These are phyloP conservation scores for Ciborinia camelliae DNA, from an alignment of 2,329 filamentous ascomycete species.

Conservation along the genomic window DNA sequence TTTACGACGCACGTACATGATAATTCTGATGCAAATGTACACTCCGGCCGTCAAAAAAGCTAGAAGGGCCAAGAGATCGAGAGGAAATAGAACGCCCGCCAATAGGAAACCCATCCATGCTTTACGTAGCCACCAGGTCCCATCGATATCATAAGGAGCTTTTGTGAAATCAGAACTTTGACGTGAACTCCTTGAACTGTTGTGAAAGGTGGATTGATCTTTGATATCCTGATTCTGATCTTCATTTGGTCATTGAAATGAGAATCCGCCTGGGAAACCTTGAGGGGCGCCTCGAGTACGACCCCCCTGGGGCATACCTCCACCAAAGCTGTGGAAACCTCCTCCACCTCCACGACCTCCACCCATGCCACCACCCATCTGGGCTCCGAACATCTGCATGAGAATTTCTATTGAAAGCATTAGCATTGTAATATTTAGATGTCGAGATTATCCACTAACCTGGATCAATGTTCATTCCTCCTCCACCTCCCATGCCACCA, in stretches of 20 bases:
- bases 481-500: conserved; percentile 54
- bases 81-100: conserved; percentile 34
- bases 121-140: conserved; percentile 30
- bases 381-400: conserved; percentile 39
- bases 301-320: conserved; percentile 46
- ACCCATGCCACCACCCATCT: conserved; percentile 43
- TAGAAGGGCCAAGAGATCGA: conserved; percentile 34
- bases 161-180: conserved; percentile 16
- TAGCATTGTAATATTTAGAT: neutral
- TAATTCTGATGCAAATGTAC: conserved; percentile 32
- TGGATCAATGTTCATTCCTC: conserved; percentile 42
- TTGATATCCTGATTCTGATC: conserved; percentile 15
- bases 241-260: conserved; percentile 50
- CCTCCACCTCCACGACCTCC: conserved; percentile 50
- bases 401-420: conserved; percentile 30
- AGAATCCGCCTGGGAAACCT: conserved; percentile 53
- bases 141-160: conserved; percentile 22
- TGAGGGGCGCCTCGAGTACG: conserved; percentile 36
- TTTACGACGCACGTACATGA: conserved; percentile 28
- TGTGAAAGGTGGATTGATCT: conserved; percentile 7
- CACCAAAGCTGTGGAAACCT: conserved; percentile 46
- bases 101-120: conserved; percentile 34
- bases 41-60: conserved; percentile 28
- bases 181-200: conserved; percentile 7
- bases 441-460: conserved; percentile 5